phyloP scores from a whole-genome alignment of 108 stramenopile genomes.

The Conticribra guillardii region DNA sequence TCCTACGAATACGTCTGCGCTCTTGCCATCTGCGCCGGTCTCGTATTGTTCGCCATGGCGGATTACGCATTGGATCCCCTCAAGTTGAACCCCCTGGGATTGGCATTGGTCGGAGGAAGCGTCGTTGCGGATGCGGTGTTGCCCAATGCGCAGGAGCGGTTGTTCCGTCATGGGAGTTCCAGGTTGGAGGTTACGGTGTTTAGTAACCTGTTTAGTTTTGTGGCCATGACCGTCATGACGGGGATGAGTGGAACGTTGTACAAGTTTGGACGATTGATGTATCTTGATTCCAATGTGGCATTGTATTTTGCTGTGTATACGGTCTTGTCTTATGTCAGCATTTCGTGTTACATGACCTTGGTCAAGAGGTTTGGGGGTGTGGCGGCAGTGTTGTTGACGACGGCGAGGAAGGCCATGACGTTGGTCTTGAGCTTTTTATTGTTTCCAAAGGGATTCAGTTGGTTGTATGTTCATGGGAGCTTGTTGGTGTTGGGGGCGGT shows the following conservation, averaged over 20 bases:
- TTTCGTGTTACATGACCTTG: conserved; percentile 72
- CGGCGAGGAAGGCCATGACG: conserved; percentile 74
- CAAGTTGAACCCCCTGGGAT: conserved; percentile 52
- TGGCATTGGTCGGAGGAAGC: conserved; percentile 56
- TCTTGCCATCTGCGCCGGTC: conserved; percentile 58
- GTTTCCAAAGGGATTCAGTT: conserved; percentile 76
- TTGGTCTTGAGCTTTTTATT: conserved; percentile 66
- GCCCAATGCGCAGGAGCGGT: conserved; percentile 72
- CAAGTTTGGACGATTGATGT: conserved; percentile 27
- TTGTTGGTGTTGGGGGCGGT: conserved; percentile 68
- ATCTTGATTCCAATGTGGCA: conserved; percentile 24
- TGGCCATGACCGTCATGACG: conserved; percentile 58
- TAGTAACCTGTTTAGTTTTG: conserved; percentile 61
- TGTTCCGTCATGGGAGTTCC: conserved; percentile 48
- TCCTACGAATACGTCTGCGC: conserved; percentile 64
- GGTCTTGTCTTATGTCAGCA: conserved; percentile 60
- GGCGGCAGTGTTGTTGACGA: conserved; percentile 66
- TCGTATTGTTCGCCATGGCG: conserved; percentile 67
- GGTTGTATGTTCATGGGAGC: conserved; percentile 67
- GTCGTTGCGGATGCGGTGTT: conserved; percentile 66
- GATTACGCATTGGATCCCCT: conserved; percentile 59
- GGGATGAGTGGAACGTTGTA: conserved; percentile 51
- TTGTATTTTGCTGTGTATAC: conserved; percentile 51
- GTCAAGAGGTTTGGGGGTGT: conserved; percentile 79
- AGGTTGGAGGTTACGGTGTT: conserved; percentile 73